Percentiles rank a stretch among this genome's conserved stretches.
Conservation (phyloP, 2,329 filamentous ascomycete species). For the Tolypocladium album region DNA sequence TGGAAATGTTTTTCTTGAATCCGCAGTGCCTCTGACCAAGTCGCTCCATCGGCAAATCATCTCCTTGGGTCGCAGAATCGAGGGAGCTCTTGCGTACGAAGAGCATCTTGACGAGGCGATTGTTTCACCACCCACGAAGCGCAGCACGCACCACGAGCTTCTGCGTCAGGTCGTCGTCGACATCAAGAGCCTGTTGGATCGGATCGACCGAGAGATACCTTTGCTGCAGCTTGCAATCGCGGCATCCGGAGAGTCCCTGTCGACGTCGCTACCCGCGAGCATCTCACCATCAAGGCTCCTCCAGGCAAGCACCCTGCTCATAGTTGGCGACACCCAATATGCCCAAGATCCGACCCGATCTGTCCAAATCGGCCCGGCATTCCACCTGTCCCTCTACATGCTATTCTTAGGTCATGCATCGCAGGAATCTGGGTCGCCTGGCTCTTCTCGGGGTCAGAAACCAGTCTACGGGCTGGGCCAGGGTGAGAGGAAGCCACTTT, state of each 20-base stretch:
- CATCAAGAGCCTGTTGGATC: constrained; percentile 61
- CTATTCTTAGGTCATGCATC: constrained; percentile 72
- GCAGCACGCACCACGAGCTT: constrained; percentile 38
- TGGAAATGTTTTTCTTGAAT: constrained; percentile 58
- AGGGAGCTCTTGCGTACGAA: constrained; percentile 55
- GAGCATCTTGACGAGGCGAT: constrained; percentile 32
- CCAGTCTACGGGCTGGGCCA: constrained; percentile 16
- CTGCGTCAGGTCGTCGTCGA: constrained; percentile 60
- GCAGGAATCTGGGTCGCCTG: background rate
- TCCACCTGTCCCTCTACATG: constrained; percentile 88
- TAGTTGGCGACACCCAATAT: constrained; percentile 77
- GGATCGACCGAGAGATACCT: constrained; percentile 86
- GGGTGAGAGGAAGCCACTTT: constrained; percentile 55
- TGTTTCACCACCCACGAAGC: constrained; percentile 24
- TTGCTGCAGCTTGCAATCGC: constrained; percentile 89
- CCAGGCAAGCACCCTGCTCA: constrained; percentile 87
- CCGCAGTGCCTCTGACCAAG: constrained; percentile 73
- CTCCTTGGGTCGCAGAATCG: constrained; percentile 63
- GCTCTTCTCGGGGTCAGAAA: background rate
- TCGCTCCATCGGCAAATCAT: constrained; percentile 76
- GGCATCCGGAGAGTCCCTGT: constrained; percentile 80
- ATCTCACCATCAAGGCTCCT: constrained; percentile 85
- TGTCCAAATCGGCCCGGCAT: constrained; percentile 78
- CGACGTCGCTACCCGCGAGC: constrained; percentile 64
- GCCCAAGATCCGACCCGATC: constrained; percentile 49